Evolutionary conservation across 208 protist genomes (phyloP).

Genomic region (Leishmania braziliensis): DNA sequence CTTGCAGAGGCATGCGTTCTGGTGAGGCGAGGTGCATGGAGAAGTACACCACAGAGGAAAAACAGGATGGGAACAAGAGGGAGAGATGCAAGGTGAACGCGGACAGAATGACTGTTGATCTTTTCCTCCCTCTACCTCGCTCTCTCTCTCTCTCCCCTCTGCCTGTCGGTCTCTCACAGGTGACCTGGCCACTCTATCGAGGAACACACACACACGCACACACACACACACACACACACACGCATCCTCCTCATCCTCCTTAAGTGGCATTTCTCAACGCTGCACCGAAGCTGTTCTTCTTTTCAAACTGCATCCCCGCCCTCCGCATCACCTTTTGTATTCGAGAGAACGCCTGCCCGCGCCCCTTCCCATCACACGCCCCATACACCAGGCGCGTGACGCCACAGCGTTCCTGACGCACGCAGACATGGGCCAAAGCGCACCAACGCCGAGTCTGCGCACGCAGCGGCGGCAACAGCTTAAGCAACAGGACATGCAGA

Average conservation of each 20-base stretch:
- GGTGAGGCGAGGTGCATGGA: not conserved
- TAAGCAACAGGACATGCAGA: not conserved
- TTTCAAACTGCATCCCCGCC: not conserved
- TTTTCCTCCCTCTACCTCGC: not conserved
- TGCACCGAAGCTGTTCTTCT: not conserved
- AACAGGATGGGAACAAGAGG: not conserved
- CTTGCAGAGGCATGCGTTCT: not conserved
- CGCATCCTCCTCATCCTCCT: not conserved
- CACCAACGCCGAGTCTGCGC: not conserved
- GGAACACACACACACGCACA: not conserved
- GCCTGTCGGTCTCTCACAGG: not conserved
- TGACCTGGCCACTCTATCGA: not conserved
- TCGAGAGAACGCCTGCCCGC: not conserved
- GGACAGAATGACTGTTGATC: not conserved
- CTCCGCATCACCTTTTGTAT: not conserved
- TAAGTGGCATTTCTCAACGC: not conserved
- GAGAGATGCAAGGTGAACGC: not conserved
- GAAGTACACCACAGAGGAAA: not conserved
- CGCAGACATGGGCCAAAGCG: conserved; percentile 10
- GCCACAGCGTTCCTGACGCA: not conserved
- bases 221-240: not conserved
- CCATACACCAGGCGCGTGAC: not conserved
- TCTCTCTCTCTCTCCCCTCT: not conserved
- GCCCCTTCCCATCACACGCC: not conserved
- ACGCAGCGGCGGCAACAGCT: conserved; percentile 4